These are phyloP conservation scores for Trypanosomatidae sp. DNA, from an alignment of 208 protist genomes.

Conservation along the genomic window DNA sequence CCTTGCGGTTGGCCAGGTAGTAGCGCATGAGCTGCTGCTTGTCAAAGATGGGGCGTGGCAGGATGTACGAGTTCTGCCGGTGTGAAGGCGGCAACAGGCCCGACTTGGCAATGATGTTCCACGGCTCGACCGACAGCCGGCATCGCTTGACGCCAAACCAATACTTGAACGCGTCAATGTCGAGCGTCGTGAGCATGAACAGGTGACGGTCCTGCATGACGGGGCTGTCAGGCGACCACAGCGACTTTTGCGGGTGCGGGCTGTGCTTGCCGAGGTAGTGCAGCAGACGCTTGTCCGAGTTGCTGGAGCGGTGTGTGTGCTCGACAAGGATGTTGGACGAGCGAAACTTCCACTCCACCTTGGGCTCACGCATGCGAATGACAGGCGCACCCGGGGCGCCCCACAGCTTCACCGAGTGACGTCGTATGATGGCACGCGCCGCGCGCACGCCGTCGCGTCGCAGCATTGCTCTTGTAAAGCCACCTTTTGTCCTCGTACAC, in stretches of 20 bases:
- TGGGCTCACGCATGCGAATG: constrained; percentile 77
- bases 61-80: constrained; percentile 78
- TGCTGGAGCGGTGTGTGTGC: constrained; percentile 70
- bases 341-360: constrained; percentile 82
- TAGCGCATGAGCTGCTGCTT: constrained; percentile 84
- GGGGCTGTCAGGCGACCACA: constrained; percentile 86
- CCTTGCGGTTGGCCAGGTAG: constrained; percentile 82
- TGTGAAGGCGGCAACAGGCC: constrained; percentile 74
- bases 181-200: constrained; percentile 85
- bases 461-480: too few species aligned
- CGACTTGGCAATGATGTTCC: constrained; percentile 77
- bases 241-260: constrained; percentile 87
- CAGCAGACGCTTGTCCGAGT: constrained; percentile 75
- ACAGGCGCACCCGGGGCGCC: constrained; percentile 75
- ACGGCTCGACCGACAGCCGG: constrained; percentile 58
- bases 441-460: too few species aligned
- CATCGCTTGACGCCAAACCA: constrained; percentile 88
- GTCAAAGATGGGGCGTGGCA: constrained; percentile 86
- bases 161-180: constrained; percentile 88
- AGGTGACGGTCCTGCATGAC: constrained; percentile 82
- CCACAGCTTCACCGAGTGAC: constrained; percentile 59
- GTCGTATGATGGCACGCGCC: constrained; percentile 37
- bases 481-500: too few species aligned
- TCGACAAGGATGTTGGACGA: constrained; percentile 83
- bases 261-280: constrained; percentile 88